Conservation (phyloP, 169 alveolate genomes). For the Miamiensis avidus region DNA sequence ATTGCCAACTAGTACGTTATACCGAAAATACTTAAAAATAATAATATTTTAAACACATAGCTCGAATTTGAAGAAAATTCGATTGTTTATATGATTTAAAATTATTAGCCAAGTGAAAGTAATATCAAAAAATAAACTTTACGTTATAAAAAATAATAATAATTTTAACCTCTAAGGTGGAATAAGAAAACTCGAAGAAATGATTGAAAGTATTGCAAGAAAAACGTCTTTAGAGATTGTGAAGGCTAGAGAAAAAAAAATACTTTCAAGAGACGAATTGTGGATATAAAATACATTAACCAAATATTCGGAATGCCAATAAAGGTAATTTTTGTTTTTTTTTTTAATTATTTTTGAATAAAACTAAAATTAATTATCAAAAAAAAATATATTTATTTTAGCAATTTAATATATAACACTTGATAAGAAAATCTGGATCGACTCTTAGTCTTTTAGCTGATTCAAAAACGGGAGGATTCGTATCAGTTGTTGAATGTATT, state of each 20-base stretch:
- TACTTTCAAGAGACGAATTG: background rate
- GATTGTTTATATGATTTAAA: background rate
- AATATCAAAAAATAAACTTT: no score
- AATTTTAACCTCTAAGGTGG: background rate
- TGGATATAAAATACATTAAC: background rate
- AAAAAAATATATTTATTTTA: no score
- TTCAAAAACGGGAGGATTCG: background rate
- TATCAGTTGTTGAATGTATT: background rate
- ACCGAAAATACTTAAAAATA: constrained; percentile 10
- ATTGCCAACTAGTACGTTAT: constrained; percentile 51
- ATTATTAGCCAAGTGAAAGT: background rate
- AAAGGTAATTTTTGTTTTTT: no score
- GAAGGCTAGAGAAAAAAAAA: background rate
- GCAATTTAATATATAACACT: background rate
- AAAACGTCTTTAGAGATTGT: background rate
- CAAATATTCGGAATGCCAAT: background rate
- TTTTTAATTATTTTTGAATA: no score
- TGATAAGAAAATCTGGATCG: background rate
- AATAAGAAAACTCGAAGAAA: background rate
- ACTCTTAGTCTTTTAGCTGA: background rate
- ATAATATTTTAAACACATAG: no score
- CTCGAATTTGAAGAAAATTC: background rate
- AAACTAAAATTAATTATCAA: no score
- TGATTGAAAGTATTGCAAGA: background rate
- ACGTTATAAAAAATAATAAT: background rate